Percentiles rank a stretch among this genome's conserved stretches.
These are phyloP conservation scores for Cotoneaster glaucophyllus DNA, from an alignment of 306 rosid species.

Conservation along the genomic window DNA sequence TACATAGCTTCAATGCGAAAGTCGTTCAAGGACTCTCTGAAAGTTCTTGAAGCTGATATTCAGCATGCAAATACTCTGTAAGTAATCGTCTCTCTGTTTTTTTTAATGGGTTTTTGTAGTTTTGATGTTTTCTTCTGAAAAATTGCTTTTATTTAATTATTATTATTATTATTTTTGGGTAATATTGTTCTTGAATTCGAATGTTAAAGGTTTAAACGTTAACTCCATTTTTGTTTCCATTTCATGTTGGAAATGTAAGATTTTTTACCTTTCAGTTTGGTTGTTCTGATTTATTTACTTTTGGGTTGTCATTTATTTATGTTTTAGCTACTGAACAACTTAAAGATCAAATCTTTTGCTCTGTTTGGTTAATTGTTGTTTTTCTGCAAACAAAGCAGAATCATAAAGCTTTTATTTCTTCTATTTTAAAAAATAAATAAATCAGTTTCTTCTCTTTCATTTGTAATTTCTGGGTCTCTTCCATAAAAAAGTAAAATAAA, in stretches of 20 bases:
- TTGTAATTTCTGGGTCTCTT: neutral
- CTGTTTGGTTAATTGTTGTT: neutral
- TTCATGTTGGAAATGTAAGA: neutral
- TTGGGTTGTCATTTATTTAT: neutral
- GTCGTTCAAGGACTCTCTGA: slow-evolving; percentile 93
- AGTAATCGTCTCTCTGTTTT: slow-evolving; percentile 12
- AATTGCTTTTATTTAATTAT: neutral
- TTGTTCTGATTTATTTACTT: neutral
- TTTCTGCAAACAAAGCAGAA: neutral
- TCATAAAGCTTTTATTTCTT: neutral
- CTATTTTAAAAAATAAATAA: neutral
- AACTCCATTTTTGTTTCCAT: neutral
- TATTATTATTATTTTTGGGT: neutral
- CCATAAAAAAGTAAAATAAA: no score
- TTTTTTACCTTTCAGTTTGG: neutral
- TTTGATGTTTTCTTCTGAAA: neutral
- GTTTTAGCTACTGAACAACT: neutral
- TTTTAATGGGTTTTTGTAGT: neutral
- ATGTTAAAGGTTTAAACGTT: neutral
- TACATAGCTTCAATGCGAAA: slow-evolving; percentile 88
- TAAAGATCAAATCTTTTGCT: neutral
- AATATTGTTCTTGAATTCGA: neutral
- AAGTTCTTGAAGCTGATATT: slow-evolving; percentile 96
- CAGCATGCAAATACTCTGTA: slow-evolving; percentile 95
- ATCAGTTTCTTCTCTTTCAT: neutral